phyloP scores from a whole-genome alignment of 2,329 filamentous ascomycete species.

The Akanthomyces lecanii region DNA sequence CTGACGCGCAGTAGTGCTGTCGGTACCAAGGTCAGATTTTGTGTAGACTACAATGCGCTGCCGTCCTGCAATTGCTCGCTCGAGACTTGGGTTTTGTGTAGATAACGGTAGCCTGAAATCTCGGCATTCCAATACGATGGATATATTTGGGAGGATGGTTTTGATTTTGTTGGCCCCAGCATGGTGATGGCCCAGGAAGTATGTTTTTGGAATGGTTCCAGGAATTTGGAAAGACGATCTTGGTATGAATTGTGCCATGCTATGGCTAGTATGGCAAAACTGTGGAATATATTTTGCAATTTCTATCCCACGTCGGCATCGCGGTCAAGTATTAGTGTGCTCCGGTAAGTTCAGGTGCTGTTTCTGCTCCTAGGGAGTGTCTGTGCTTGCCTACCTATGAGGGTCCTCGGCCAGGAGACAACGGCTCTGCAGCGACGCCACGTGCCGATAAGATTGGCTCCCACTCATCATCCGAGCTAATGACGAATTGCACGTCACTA shows the following conservation, averaged over 20 bases:
- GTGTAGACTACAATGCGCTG: slow-evolving; percentile 85
- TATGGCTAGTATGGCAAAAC: background rate
- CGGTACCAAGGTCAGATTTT: slow-evolving; percentile 68
- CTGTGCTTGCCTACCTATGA: background rate
- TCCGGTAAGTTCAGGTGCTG: background rate
- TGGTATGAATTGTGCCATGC: slow-evolving; percentile 59
- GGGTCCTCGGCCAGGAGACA: background rate
- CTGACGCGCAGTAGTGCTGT: slow-evolving; percentile 27
- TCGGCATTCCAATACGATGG: slow-evolving; percentile 89
- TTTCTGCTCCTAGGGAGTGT: background rate
- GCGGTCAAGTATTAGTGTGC: background rate
- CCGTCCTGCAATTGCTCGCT: slow-evolving; percentile 67
- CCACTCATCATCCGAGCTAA: background rate
- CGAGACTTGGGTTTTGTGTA: slow-evolving; percentile 85
- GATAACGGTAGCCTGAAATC: slow-evolving; percentile 89
- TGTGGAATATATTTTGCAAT: background rate
- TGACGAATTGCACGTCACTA: too few species aligned
- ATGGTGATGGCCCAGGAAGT: slow-evolving; percentile 91
- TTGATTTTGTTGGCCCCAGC: slow-evolving; percentile 80
- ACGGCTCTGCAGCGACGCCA: background rate
- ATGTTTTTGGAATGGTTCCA: slow-evolving; percentile 74
- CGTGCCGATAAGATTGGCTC: slow-evolving; percentile 15
- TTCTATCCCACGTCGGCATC: background rate
- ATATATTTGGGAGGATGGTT: slow-evolving; percentile 70
- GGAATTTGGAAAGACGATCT: slow-evolving; percentile 70